Evolutionary conservation across 2,329 filamentous ascomycete genomes (phyloP).

Genomic region (Podosphaera aphanis): DNA sequence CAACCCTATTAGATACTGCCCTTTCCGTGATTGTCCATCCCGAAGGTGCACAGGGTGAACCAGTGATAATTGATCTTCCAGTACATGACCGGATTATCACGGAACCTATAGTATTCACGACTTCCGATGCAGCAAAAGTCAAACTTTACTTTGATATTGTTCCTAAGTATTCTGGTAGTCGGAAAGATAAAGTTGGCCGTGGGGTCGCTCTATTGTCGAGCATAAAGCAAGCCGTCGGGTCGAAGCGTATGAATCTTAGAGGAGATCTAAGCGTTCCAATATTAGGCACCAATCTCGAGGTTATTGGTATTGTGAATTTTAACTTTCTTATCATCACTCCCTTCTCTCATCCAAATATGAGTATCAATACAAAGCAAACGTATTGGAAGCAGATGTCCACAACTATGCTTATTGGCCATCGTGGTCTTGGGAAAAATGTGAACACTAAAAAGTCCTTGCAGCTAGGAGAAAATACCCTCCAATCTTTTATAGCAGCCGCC

Average conservation of each 20-base stretch:
- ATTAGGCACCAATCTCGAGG: constrained; percentile 54
- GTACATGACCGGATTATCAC: constrained; percentile 86
- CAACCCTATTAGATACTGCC: constrained; percentile 82
- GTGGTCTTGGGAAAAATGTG: constrained; percentile 75
- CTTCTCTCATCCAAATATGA: constrained; percentile 84
- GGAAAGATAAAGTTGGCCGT: constrained; percentile 72
- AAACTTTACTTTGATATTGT: constrained; percentile 87
- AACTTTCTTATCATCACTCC: constrained; percentile 91
- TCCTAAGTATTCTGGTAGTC: constrained; percentile 76
- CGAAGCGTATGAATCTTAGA: constrained; percentile 74
- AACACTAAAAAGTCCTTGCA: constrained; percentile 68
- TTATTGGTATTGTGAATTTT: constrained; percentile 89
- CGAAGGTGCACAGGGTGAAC: constrained; percentile 61
- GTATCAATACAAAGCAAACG: constrained; percentile 68
- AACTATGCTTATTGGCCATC: constrained; percentile 56
- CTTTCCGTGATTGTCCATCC: constrained; percentile 80
- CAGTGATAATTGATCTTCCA: constrained; percentile 73
- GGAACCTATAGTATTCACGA: constrained; percentile 76
- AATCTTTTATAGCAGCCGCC: constrained; percentile 86
- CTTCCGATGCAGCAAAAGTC: constrained; percentile 54
- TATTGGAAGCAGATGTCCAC: constrained; percentile 89
- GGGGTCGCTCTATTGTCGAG: constrained; percentile 72
- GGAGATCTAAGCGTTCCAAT: constrained; percentile 85
- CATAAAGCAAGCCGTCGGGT: constrained; percentile 60
- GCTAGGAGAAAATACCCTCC: constrained; percentile 85